These are phyloP conservation scores for Rutidosis leptorrhynchoides DNA, from an alignment of 129 eudicot species.

Conservation along the genomic window DNA sequence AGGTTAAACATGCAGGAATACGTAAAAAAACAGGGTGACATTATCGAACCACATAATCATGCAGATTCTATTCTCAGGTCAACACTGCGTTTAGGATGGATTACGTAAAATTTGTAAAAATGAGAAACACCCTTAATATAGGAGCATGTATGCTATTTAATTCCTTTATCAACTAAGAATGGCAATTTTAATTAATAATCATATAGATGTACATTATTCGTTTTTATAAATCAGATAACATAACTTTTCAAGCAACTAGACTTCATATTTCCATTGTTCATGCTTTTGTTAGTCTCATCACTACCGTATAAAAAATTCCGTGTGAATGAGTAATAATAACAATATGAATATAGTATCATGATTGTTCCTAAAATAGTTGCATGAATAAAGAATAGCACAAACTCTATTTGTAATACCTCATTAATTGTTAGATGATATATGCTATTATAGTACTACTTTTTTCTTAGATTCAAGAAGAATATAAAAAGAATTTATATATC, in stretches of 20 bases:
- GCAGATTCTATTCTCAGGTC: neutral
- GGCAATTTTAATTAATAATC: neutral
- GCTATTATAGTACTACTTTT: neutral
- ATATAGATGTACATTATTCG: neutral
- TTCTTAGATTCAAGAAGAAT: too few species aligned
- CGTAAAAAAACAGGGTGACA: neutral
- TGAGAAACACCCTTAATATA: neutral
- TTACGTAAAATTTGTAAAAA: neutral
- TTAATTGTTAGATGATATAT: too few species aligned
- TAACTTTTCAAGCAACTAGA: neutral
- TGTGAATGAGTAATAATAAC: neutral
- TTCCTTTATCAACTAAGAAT: neutral
- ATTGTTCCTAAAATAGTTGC: neutral
- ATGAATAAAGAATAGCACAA: neutral
- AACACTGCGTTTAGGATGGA: neutral
- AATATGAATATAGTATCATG: neutral
- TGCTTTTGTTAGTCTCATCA: neutral
- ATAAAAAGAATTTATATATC: too few species aligned
- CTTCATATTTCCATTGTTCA: neutral
- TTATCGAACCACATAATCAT: neutral
- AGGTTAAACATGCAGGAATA: neutral
- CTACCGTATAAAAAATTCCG: neutral
- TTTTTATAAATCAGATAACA: neutral
- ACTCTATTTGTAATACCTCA: neutral
- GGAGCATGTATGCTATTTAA: neutral